Percentiles rank a stretch among this genome's conserved stretches.
Evolutionary conservation across 208 protist genomes (phyloP).

Genomic region (Trypanosoma congolense): DNA sequence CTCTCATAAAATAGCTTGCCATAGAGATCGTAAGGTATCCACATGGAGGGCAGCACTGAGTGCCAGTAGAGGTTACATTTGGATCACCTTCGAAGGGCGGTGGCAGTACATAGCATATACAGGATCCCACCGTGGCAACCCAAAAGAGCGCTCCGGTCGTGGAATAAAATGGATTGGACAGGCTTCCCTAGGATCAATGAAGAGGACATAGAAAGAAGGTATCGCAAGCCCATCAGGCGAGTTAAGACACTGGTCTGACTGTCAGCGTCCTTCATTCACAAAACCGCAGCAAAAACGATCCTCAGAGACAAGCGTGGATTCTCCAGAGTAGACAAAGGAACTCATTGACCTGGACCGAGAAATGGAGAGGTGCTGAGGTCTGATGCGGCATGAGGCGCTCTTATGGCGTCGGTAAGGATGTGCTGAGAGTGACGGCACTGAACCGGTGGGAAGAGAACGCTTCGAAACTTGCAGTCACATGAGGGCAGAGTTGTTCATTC

Average conservation of each 20-base stretch:
- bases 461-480: neutral
- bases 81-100: constrained; percentile 9
- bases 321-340: too few species aligned
- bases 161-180: too few species aligned
- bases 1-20: constrained; percentile 1
- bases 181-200: too few species aligned
- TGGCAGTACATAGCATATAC: too few species aligned
- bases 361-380: neutral
- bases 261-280: too few species aligned
- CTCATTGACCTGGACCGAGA: constrained; percentile 16
- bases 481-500: constrained; percentile 1
- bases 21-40: neutral
- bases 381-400: neutral
- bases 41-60: neutral
- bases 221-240: too few species aligned
- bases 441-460: constrained; percentile 1
- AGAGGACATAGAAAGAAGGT: too few species aligned
- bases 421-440: constrained; percentile 1
- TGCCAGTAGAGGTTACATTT: constrained; percentile 9
- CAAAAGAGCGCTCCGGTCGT: too few species aligned
- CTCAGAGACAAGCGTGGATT: too few species aligned
- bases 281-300: too few species aligned
- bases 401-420: constrained; percentile 1
- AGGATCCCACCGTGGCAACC: neutral
- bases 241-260: too few species aligned